Evolutionary conservation across 371 early-diverging fungal species (phyloP), one percentile per base, ranked within the genome.

Genomic region (Apophysomyces variabilis): DNA sequence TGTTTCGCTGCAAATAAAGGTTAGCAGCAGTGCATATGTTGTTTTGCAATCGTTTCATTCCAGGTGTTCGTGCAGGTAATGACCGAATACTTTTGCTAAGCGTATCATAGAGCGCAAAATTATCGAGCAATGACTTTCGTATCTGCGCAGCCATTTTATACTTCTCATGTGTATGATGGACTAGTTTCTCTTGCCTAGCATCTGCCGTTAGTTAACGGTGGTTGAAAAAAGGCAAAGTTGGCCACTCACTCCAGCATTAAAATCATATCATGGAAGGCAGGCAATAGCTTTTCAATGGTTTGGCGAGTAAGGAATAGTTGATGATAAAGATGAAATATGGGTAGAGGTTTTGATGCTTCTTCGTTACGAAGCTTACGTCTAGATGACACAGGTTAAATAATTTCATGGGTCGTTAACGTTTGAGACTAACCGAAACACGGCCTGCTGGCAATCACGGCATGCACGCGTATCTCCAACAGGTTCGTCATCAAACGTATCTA

Each of bases 1-100:
- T 96, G 60, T 95, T 86, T 47, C 85, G 84, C 73, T 96, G 96
- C 18, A 96, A 76, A 66, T 90, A 95, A 65, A 91, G 84, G 21
- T 87, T 87, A 3, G 90, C 89, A 7, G 93, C 83, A 38, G 86
- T 75, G 39, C 90, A 85, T 36, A 95, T 83, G 61, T 88, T 91
- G 44, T 76, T 69, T 38, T 92, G 90, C 5, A 94, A 78, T 47
- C 89, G 85, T 61, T 82, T 82, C 65, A 83, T 78, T 32, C 84
- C 79, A 2, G 85, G 62, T 4, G 86, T 72, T 46, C 74, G 67
- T 0, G 79, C 77, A 37, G 84, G 85, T 11, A 90, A 67, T 8
- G 78, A 64, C 11, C 76, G 77, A 57, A 87, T 87, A 61, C 80
- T 82, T 58, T 90, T 88, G n/a, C 84, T 86, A 4, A 88, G 76